These are phyloP conservation scores for Lactarius quietus DNA, from an alignment of 768 basidiomycete species.

Conservation along the genomic window DNA sequence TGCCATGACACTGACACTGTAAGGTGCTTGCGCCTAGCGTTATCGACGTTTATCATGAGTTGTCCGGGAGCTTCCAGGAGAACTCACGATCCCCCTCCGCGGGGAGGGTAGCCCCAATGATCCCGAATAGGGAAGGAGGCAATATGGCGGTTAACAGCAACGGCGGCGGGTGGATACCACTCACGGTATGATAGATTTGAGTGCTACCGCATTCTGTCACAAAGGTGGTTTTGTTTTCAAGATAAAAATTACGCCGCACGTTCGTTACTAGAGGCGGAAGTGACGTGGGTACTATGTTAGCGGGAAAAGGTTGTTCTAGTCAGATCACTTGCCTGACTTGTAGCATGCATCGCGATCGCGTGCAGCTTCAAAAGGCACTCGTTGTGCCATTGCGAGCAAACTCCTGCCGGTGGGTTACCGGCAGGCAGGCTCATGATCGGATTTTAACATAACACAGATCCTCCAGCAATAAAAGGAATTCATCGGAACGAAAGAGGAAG, in stretches of 20 bases:
- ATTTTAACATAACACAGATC: background rate
- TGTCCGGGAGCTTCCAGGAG: background rate
- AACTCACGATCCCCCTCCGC: background rate
- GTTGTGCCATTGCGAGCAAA: background rate
- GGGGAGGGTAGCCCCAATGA: background rate
- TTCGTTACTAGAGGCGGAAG: background rate
- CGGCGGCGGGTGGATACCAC: background rate
- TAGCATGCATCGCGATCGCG: background rate
- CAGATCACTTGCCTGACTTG: background rate
- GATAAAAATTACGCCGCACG: background rate
- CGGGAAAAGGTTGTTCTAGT: background rate
- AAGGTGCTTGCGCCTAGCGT: background rate
- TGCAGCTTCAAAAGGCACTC: background rate
- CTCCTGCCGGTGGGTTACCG: background rate
- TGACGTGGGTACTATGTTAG: background rate
- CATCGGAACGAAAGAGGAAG: background rate
- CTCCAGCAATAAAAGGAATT: background rate
- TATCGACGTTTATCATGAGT: background rate
- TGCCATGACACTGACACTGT: background rate
- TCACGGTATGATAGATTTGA: background rate
- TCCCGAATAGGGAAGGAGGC: background rate
- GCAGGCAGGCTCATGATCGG: background rate
- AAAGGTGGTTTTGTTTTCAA: too few species aligned
- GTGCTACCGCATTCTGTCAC: too few species aligned
- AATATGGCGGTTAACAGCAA: background rate